These are phyloP conservation scores for Rhodomyrtus psidioides DNA, from an alignment of 441 rosid genomes.

Conservation along the genomic window DNA sequence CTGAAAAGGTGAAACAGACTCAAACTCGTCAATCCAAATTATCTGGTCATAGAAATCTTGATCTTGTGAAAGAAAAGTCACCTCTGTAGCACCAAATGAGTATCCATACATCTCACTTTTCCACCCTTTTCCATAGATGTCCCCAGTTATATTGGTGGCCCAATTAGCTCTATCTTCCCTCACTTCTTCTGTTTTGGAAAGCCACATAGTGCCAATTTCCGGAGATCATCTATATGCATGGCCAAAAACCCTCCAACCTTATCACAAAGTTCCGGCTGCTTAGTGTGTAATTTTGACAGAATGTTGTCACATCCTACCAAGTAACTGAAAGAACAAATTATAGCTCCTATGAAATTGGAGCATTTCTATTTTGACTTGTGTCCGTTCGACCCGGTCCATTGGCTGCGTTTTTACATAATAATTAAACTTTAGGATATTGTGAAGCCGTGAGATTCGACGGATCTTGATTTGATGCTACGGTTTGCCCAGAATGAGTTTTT, in stretches of 20 bases:
- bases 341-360: too few relatives aligned
- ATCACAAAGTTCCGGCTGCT: conserved; percentile 79
- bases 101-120: conserved; percentile 99
- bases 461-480: too few relatives aligned
- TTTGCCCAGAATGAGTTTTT: too few relatives aligned
- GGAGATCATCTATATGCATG: conserved; percentile 95
- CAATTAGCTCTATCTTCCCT: conserved; percentile 90
- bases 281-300: conserved; percentile 76
- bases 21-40: not conserved
- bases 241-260: conserved; percentile 98
- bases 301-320: conserved; percentile 92
- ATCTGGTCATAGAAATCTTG: not conserved
- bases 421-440: too few relatives aligned
- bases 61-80: conserved; percentile 10
- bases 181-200: conserved; percentile 94
- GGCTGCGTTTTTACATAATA: too few relatives aligned
- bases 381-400: too few relatives aligned
- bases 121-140: conserved; percentile 92
- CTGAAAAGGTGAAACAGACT: conserved; percentile 29
- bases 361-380: too few relatives aligned
- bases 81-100: conserved; percentile 99
- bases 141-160: conserved; percentile 92
- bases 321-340: conserved; percentile 36
- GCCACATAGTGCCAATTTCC: conserved; percentile 86
- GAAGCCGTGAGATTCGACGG: too few relatives aligned